Percentiles rank a stretch among this genome's conserved stretches.
Conservation (phyloP, 371 early-diverging fungal genomes). For the Gilbertella persicaria region DNA sequence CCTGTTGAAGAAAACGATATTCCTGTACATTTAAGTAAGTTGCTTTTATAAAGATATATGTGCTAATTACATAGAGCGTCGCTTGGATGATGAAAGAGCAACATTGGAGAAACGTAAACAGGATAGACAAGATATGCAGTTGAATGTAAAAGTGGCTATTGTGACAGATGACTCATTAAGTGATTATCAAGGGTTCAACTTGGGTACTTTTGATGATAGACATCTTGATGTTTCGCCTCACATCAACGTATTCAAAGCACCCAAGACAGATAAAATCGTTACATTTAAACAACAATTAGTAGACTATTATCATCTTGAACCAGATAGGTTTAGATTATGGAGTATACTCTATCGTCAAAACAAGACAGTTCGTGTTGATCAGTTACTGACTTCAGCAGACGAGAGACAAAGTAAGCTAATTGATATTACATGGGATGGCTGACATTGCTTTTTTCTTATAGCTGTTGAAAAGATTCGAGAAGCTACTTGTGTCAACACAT, state of each 20-base stretch:
- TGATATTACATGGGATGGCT: neutral
- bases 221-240: constrained; percentile 33
- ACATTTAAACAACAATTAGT: constrained; percentile 57
- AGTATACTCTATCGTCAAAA: constrained; percentile 78
- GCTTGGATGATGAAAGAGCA: constrained; percentile 65
- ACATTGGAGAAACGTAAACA: constrained; percentile 54
- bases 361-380: constrained; percentile 82
- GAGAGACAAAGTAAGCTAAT: constrained; percentile 45
- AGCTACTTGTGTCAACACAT: constrained; percentile 15
- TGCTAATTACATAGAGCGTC: constrained; percentile 53
- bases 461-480: constrained; percentile 38
- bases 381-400: constrained; percentile 50
- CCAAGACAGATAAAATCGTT: constrained; percentile 60
- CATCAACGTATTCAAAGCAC: constrained; percentile 50
- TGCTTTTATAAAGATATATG: neutral
- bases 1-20: constrained; percentile 70
- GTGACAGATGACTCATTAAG: constrained; percentile 66
- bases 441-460: constrained; percentile 4
- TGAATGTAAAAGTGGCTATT: constrained; percentile 66
- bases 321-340: constrained; percentile 83
- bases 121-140: constrained; percentile 73
- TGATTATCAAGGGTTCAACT: constrained; percentile 80
- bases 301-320: constrained; percentile 47
- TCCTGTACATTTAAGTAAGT: constrained; percentile 76
- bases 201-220: constrained; percentile 70